Base-by-base conservation (phyloP, 2,329 filamentous ascomycete genomes). In the Colletotrichum navitas region DNA sequence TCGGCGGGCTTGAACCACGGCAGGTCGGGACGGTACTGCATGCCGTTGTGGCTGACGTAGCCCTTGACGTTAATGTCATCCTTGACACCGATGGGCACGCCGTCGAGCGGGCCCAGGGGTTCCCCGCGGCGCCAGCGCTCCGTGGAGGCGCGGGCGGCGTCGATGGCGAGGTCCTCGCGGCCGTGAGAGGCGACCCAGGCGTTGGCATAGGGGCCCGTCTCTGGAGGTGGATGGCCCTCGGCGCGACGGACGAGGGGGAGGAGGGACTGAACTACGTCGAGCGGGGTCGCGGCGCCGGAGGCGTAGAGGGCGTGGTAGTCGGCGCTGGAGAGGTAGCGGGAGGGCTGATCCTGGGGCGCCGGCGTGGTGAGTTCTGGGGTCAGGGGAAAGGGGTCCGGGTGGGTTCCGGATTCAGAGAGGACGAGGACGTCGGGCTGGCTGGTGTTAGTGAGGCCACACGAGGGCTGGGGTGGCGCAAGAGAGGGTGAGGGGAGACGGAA, bases 11-110 rank as follows among this genome's bases (percentile, higher is more conserved):
- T 86, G 87, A 86, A 89, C 74, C 80, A 85, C 3, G 82, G 80
- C 49, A 84, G 77, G 2, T 84, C 87, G 68, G 88, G 86, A 74
- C 92, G 86, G 56, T 90, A 84, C 73, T 83, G 86, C 76, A 91
- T 90, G 29, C 92, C 94, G 59, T 88, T 82, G 64, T 89, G 91
- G 73, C 87, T 89, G 62, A 88, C 86, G 78, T 94, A 95, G 18
- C 92, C 93, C 74, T 89, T 85, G 41, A 94, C 84, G 74, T 92
- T 86, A 21, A 91, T 86, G 77, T 97, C 94, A 77, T 97, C 94
- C 82, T 97, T 97, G 76, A 96, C 89, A 0, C 91, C 92, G 60
- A 97, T 88, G 0, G 94, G 94, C 1, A 97, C 89, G 16, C 94
- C 94, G 76, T 97, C 94, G 10, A 97, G 83, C 6, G 93, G 83